A percentile compares a stretch with the other conserved stretches of the same genome.
These are phyloP conservation scores for Lactifluus volemus DNA, from an alignment of 768 basidiomycete species.

Conservation along the genomic window DNA sequence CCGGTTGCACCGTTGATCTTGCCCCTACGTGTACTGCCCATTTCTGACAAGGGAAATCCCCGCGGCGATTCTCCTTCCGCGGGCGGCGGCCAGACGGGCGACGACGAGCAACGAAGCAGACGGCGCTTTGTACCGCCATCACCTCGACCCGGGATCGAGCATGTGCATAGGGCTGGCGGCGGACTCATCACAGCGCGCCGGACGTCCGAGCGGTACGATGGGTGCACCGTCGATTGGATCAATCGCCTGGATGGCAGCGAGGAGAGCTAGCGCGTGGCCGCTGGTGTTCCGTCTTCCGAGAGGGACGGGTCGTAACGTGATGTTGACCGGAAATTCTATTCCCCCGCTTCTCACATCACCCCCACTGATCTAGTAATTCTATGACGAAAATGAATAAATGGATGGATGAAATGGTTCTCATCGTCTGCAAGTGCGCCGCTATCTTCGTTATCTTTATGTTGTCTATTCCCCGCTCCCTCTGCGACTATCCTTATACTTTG, in stretches of 20 bases:
- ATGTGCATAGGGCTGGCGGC: conserved; percentile 3
- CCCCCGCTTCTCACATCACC: not conserved
- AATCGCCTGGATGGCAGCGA: not conserved
- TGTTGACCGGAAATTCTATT: not conserved
- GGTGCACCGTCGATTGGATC: conserved; percentile 2
- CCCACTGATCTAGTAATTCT: not conserved
- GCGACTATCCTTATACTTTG: not conserved
- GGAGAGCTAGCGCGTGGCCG: not conserved
- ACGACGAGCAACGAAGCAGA: not conserved
- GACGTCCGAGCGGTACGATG: not conserved
- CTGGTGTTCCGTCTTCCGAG: not conserved
- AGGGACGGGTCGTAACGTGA: not conserved
- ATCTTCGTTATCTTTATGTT: conserved; percentile 14
- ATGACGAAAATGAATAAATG: not conserved
- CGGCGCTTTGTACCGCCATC: conserved; percentile 5
- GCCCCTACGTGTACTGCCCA: not conserved
- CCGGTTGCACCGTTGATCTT: not conserved
- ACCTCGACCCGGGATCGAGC: conserved; percentile 6
- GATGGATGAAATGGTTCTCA: not conserved
- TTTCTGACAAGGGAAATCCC: not conserved
- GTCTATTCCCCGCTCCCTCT: not conserved
- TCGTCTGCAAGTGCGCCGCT: not conserved
- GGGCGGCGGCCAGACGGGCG: not conserved
- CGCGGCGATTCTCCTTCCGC: not conserved
- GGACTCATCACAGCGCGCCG: conserved; percentile 8